A percentile compares a stretch with the other conserved stretches of the same genome.
These are phyloP conservation scores for Neonothopanus nambi DNA, from an alignment of 1,284 basidiomycete species.

Conservation along the genomic window DNA sequence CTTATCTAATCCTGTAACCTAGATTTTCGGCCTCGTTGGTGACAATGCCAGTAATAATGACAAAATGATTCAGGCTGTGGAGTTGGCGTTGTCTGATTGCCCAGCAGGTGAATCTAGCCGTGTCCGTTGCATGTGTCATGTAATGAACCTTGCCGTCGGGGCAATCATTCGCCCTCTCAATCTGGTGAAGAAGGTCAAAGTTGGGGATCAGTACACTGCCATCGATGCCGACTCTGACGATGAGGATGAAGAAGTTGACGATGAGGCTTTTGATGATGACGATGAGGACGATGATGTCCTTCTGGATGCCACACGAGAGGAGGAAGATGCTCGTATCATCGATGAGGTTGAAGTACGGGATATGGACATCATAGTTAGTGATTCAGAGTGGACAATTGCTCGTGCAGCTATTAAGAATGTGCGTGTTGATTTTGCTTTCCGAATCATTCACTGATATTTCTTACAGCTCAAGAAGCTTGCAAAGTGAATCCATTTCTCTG, in stretches of 20 bases:
- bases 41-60: slow-evolving; percentile 15
- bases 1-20: too few species aligned
- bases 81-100: too few species aligned
- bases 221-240: neutral
- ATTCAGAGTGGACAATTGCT: too few species aligned
- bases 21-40: slow-evolving; percentile 1
- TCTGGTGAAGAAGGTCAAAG: neutral
- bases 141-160: slow-evolving; percentile 19
- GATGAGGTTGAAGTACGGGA: slow-evolving; percentile 1
- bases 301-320: too few species aligned
- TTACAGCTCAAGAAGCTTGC: slow-evolving; percentile 2
- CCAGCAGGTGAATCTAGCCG: slow-evolving; percentile 7
- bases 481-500: slow-evolving; percentile 1
- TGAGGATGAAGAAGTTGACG: neutral
- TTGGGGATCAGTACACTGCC: too few species aligned
- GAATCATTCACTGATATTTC: neutral
- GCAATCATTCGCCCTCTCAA: slow-evolving; percentile 6
- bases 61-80: slow-evolving; percentile 6
- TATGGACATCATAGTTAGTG: too few species aligned
- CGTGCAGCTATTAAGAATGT: neutral
- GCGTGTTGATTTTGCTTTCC: neutral
- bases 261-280: neutral
- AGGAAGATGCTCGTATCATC: too few species aligned
- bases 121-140: slow-evolving; percentile 20
- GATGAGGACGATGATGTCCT: slow-evolving; percentile 2